Evolutionary conservation across 1,284 basidiomycete genomes (phyloP).

Genomic region (Anthracocystis walkeri): DNA sequence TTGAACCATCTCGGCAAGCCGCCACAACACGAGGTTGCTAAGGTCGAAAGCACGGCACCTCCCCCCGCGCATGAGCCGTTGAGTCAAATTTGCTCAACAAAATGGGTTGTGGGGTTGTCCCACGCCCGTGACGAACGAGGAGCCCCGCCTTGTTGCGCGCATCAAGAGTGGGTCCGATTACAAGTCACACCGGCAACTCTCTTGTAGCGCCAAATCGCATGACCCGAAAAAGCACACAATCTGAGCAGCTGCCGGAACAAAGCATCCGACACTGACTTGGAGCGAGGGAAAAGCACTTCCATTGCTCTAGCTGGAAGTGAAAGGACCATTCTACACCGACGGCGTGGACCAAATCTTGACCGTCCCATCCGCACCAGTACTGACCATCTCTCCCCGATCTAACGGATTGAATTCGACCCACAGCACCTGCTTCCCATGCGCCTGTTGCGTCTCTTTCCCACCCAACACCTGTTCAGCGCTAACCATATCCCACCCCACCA

Average conservation of each 20-base stretch:
- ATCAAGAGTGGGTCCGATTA: no score
- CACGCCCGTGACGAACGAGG: no score
- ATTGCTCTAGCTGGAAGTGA: no score
- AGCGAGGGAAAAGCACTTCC: no score
- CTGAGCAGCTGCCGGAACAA: no score
- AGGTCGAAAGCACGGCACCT: not conserved
- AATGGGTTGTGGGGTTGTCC: no score
- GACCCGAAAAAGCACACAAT: no score
- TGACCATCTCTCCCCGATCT: constrained; percentile 76
- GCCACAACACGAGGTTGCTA: not conserved
- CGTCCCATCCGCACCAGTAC: constrained; percentile 78
- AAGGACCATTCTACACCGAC: not conserved
- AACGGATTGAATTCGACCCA: constrained; percentile 87
- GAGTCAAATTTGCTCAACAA: no score
- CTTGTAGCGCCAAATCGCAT: no score
- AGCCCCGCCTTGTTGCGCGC: no score
- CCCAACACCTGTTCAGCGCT: constrained; percentile 25
- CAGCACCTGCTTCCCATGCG: constrained; percentile 84
- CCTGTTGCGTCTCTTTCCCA: constrained; percentile 78
- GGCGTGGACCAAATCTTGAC: constrained; percentile 60
- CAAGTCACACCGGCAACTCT: no score
- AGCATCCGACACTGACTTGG: no score
- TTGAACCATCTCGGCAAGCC: not conserved
- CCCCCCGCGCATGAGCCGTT: not conserved
- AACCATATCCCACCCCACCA: constrained; percentile 93